phyloP scores from a whole-genome alignment of 345 rosid species.

The Ceriops zippeliana region DNA sequence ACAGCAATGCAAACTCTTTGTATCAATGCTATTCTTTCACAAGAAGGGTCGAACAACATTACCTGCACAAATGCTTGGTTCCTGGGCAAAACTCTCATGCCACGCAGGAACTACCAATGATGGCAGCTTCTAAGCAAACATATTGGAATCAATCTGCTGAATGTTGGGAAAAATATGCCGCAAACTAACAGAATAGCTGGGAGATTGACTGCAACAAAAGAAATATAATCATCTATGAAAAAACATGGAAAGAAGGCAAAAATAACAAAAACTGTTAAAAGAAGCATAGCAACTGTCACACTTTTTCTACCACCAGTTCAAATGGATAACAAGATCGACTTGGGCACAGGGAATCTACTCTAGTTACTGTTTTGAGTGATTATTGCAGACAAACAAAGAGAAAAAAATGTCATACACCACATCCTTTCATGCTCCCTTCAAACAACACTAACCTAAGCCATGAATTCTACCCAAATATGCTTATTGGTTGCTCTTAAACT shows the following conservation, averaged over 20 bases:
- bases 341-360: not conserved
- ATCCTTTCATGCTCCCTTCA: not conserved
- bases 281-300: not conserved
- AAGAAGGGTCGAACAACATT: no score
- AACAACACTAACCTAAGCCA: not conserved
- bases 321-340: not conserved
- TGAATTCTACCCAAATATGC: not conserved
- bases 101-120: not conserved
- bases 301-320: not conserved
- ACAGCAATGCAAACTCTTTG: not conserved
- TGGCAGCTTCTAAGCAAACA: conserved; percentile 27
- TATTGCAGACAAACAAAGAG: not conserved
- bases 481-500: not conserved
- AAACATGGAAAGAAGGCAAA: not conserved
- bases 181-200: conserved; percentile 46
- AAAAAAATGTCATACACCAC: not conserved
- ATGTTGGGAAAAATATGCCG: conserved; percentile 66
- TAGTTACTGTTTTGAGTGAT: not conserved
- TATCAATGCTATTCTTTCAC: not conserved
- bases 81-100: not conserved
- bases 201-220: conserved; percentile 54
- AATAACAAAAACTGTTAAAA: not conserved
- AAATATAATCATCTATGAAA: not conserved
- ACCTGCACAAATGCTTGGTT: not conserved
- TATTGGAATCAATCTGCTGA: conserved; percentile 76